Conservation (phyloP, 2,329 filamentous ascomycete species). For the Rhytidhysteron rufulum region DNA sequence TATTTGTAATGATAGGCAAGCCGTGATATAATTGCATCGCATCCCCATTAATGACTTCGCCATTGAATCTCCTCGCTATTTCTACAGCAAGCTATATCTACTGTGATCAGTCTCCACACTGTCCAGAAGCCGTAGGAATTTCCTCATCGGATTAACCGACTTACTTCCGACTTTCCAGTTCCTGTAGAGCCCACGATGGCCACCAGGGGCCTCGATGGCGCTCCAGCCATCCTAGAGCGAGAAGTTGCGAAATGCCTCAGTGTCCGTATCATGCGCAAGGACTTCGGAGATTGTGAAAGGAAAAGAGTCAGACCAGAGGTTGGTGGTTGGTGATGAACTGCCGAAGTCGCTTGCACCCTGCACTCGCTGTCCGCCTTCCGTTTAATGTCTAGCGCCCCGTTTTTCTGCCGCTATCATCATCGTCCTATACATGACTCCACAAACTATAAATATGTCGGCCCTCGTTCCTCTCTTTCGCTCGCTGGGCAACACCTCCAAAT, state of each 20-base stretch:
- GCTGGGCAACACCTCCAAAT: too few relatives aligned
- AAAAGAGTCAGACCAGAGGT: too few relatives aligned
- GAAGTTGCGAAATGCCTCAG: conserved; percentile 12
- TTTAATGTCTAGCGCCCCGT: conserved; percentile 10
- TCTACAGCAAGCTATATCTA: conserved; percentile 80
- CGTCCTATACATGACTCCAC: conserved; percentile 7
- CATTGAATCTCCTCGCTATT: conserved; percentile 75
- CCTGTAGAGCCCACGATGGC: conserved; percentile 86
- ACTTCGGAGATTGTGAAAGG: too few relatives aligned
- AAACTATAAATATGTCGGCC: conserved; percentile 7
- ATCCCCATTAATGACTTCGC: conserved; percentile 95
- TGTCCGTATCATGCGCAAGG: conserved; percentile 26
- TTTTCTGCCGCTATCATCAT: conserved; percentile 10
- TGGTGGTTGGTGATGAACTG: conserved; percentile 13
- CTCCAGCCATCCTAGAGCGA: conserved; percentile 16
- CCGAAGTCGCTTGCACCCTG: conserved; percentile 5
- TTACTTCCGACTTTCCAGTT: conserved; percentile 87
- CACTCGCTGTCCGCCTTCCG: conserved; percentile 12
- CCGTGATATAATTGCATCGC: conserved; percentile 97
- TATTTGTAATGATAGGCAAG: conserved; percentile 92
- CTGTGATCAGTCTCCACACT: conserved; percentile 37
- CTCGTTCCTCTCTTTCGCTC: background rate
- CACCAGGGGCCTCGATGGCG: conserved; percentile 57
- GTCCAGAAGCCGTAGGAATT: too few relatives aligned
- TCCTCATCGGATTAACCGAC: conserved; percentile 10